These are phyloP conservation scores for Zizania latifolia DNA, from an alignment of 176 grass and related monocot genomes.

Conservation along the genomic window DNA sequence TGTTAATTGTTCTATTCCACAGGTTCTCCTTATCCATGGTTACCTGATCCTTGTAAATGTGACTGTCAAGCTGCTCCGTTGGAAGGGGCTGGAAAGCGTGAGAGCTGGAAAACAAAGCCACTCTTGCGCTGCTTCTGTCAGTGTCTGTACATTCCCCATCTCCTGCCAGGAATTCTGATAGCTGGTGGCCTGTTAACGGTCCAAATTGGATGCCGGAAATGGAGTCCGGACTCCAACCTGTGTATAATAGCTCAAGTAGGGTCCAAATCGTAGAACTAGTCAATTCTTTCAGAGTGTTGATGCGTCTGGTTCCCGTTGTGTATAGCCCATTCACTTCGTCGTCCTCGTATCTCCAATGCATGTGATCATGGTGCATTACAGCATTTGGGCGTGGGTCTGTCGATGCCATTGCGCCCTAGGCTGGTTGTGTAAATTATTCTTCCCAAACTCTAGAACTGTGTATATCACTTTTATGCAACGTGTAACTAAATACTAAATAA, in stretches of 20 bases:
- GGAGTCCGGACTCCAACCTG: constrained; percentile 48
- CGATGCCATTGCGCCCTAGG: not conserved
- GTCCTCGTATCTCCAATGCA: constrained; percentile 3
- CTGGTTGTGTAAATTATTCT: constrained; percentile 37
- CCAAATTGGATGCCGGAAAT: constrained; percentile 47
- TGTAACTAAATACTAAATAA: constrained; percentile 39
- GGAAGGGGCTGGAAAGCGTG: constrained; percentile 36
- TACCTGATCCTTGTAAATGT: constrained; percentile 40
- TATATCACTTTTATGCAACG: not conserved
- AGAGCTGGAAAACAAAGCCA: constrained; percentile 34
- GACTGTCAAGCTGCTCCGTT: constrained; percentile 25
- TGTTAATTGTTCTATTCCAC: constrained; percentile 9
- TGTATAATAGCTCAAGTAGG: constrained; percentile 55
- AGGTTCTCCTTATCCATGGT: constrained; percentile 50
- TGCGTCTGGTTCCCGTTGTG: constrained; percentile 35
- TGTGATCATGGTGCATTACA: constrained; percentile 10
- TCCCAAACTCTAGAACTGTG: constrained; percentile 21
- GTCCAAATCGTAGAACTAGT: constrained; percentile 44
- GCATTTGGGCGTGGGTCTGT: constrained; percentile 22
- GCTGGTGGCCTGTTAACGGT: constrained; percentile 44
- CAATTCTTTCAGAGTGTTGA: constrained; percentile 38
- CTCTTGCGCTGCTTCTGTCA: constrained; percentile 42
- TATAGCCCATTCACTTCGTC: constrained; percentile 28
- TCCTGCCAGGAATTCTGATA: constrained; percentile 50
- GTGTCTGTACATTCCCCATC: constrained; percentile 51